Conservation (phyloP, 2,329 filamentous ascomycete species). For the Incumbomyces lentus region DNA sequence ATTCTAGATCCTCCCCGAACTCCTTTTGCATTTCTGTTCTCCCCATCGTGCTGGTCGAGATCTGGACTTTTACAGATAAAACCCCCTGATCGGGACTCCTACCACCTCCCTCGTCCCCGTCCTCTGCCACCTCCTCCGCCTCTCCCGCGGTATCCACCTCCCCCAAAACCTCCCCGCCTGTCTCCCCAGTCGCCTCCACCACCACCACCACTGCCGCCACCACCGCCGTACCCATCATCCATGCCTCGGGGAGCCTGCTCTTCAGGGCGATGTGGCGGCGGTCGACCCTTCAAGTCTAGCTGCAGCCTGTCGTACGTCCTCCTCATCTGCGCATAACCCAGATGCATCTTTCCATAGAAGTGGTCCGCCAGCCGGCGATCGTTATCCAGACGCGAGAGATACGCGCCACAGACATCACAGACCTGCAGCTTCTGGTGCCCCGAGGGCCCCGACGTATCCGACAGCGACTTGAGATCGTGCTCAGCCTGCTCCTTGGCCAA, state of each 20-base stretch:
- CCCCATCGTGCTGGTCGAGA: no score
- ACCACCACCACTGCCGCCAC: constrained; percentile 41
- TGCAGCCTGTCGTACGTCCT: constrained; percentile 82
- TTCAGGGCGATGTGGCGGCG: constrained; percentile 41
- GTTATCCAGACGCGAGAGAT: constrained; percentile 84
- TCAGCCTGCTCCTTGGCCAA: constrained; percentile 74
- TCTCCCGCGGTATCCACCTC: constrained; percentile 39
- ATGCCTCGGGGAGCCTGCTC: constrained; percentile 31
- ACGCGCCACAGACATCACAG: constrained; percentile 95
- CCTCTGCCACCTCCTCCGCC: constrained; percentile 30
- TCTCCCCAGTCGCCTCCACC: constrained; percentile 28
- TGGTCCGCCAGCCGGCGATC: constrained; percentile 89
- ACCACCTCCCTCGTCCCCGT: constrained; percentile 19
- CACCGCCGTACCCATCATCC: constrained; percentile 43
- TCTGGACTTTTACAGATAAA: no score
- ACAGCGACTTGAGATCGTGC: constrained; percentile 77
- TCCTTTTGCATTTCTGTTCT: no score
- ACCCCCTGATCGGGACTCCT: background rate
- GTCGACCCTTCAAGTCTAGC: constrained; percentile 70
- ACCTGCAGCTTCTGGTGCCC: constrained; percentile 98
- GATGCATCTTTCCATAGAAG: constrained; percentile 98
- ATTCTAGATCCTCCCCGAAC: no score
- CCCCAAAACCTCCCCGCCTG: constrained; percentile 13
- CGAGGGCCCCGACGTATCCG: constrained; percentile 82
- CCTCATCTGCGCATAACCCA: constrained; percentile 96